phyloP scores from a whole-genome alignment of 2,329 filamentous ascomycete genomes.

The Trichophyton rubrum region DNA sequence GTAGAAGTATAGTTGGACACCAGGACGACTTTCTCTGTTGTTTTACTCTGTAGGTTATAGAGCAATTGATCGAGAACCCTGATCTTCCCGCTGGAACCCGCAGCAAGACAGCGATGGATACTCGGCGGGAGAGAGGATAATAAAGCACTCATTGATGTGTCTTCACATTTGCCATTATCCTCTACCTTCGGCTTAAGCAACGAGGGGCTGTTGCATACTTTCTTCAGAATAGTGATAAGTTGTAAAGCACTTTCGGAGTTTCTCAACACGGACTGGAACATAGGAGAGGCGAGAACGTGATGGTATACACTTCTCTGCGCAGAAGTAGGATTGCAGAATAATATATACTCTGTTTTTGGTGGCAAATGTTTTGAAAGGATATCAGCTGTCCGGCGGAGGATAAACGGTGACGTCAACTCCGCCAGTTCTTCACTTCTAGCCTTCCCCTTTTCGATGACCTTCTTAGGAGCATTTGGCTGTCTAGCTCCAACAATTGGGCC shows the following conservation, averaged over 20 bases:
- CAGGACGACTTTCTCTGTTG: conserved; percentile 58
- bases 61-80: conserved; percentile 55
- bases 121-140: conserved; percentile 44
- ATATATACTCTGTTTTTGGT: conserved; percentile 54
- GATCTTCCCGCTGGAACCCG: conserved; percentile 52
- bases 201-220: conserved; percentile 59
- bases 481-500: conserved; percentile 50
- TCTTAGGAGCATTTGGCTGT: conserved; percentile 49
- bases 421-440: conserved; percentile 49
- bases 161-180: conserved; percentile 39
- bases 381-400: conserved; percentile 53
- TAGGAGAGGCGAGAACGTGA: conserved; percentile 50
- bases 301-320: conserved; percentile 51
- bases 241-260: conserved; percentile 52
- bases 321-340: conserved; percentile 52
- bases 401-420: conserved; percentile 49
- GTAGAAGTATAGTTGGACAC: conserved; percentile 69
- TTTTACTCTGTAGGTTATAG: conserved; percentile 47
- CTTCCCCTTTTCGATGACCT: conserved; percentile 53
- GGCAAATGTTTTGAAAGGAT: conserved; percentile 55
- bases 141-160: conserved; percentile 36
- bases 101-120: conserved; percentile 41
- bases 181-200: conserved; percentile 43
- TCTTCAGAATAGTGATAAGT: conserved; percentile 60
- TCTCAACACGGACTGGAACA: conserved; percentile 50